Evolutionary conservation across 345 rosid genomes (phyloP).

Genomic region (Hypericum perforatum): DNA sequence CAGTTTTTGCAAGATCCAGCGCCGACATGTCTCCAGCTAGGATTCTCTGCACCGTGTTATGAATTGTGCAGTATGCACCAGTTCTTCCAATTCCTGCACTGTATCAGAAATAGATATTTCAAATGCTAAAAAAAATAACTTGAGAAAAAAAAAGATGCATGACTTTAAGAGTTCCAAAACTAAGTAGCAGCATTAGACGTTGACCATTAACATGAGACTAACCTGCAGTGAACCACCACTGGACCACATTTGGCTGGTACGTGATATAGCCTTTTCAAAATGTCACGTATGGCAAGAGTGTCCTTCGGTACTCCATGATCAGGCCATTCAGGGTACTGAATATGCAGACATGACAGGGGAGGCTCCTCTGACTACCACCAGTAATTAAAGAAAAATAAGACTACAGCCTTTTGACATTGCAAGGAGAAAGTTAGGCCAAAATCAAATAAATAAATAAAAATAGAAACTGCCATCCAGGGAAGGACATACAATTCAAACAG

Average conservation of each 20-base stretch:
- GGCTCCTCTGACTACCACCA: constrained; percentile 50
- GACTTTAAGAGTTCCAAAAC: too few relatives aligned
- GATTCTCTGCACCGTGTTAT: constrained; percentile 87
- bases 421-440: too few relatives aligned
- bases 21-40: constrained; percentile 85
- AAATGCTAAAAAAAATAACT: background rate
- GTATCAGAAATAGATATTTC: constrained; percentile 20
- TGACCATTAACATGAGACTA: constrained; percentile 6
- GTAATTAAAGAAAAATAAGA: too few relatives aligned
- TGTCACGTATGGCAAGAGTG: constrained; percentile 68
- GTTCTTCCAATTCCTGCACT: constrained; percentile 99
- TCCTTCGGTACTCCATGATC: constrained; percentile 92
- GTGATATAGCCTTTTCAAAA: constrained; percentile 47
- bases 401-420: too few relatives aligned
- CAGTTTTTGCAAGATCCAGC: constrained; percentile 52
- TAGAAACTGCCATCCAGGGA: background rate
- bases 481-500: background rate
- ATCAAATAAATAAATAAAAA: too few relatives aligned
- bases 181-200: too few relatives aligned
- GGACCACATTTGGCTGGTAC: constrained; percentile 65
- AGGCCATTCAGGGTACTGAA: constrained; percentile 94
- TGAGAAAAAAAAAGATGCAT: too few relatives aligned
- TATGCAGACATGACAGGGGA: constrained; percentile 59
- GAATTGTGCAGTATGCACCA: constrained; percentile 87
- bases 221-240: constrained; percentile 97